Evolutionary conservation across 2,329 filamentous ascomycete genomes (phyloP), one percentile per base, ranked within the genome.

Genomic region (Calonectria crousiana): DNA sequence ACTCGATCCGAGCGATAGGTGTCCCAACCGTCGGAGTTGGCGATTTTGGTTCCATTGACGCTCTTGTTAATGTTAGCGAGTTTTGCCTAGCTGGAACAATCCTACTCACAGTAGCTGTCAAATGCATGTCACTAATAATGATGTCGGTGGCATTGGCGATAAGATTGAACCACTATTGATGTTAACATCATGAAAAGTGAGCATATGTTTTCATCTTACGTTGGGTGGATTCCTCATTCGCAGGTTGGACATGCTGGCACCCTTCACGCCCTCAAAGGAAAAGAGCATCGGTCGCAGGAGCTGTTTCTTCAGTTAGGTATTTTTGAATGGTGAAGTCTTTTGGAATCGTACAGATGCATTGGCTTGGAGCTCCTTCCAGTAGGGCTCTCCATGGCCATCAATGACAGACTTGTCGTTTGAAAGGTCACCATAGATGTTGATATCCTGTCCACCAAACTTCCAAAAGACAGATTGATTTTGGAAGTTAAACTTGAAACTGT

Each of bases 361-460:
- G 3, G 53, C 67, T 3, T 49, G 47, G 10, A 74, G 67, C 30
- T 78, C 79, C 49, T 80, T 71, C 79, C 79, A 81, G 53, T 81
- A 81, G 0, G 30, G 74, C 36, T 81, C 76, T 1, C 79, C 79
- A 26, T 79, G 75, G 0, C 79, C 83, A 76, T 93, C 90, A 78
- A 93, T 93, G 90, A 92, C 92, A 2, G 88, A 87, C 78, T 93
- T 91, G 0, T 91, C 92, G 71, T 91, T 92, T 20, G 78, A 94
- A 89, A 11, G 93, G 20, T 90, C 90, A 0, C 93, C 93, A 74
- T 93, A 94, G 58, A 95, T 88, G 72, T 93, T 92, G 14, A 95
- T 80, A 52, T 84, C 83, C 41, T 81, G 74, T 30, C 83, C 83
- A 11, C 83, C 83, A 67, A 82, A 77, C 51, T 76, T 78, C 83